Percentiles rank a stretch among this genome's conserved stretches.
Conservation (phyloP, 176 grass and related monocot species). For the Oryza australiensis region DNA sequence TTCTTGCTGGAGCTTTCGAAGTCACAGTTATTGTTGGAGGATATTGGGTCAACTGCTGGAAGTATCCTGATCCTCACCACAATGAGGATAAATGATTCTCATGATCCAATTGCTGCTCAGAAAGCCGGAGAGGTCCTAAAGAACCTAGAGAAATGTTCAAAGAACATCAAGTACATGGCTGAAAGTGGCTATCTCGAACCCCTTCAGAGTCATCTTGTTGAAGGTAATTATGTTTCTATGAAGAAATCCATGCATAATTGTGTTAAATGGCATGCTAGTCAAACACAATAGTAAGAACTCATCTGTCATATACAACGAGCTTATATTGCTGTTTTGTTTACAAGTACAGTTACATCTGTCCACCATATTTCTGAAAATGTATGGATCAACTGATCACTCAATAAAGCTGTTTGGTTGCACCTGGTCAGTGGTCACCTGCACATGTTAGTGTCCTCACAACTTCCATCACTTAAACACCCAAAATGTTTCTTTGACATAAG, state of each 20-base stretch:
- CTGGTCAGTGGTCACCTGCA: slow-evolving; percentile 5
- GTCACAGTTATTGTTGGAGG: slow-evolving; percentile 57
- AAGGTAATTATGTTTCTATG: slow-evolving; percentile 56
- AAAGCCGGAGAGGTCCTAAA: slow-evolving; percentile 64
- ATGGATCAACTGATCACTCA: not conserved
- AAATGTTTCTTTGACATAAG: not conserved
- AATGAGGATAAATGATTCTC: slow-evolving; percentile 67
- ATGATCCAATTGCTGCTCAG: slow-evolving; percentile 55
- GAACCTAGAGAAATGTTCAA: slow-evolving; percentile 77
- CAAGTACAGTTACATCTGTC: slow-evolving; percentile 4
- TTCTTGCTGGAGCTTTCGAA: slow-evolving; percentile 84
- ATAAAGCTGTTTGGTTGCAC: slow-evolving; percentile 10
- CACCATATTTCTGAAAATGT: slow-evolving; percentile 6
- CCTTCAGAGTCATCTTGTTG: slow-evolving; percentile 71
- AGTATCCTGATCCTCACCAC: slow-evolving; percentile 70
- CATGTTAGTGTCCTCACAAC: slow-evolving; percentile 2
- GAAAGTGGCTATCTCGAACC: slow-evolving; percentile 86
- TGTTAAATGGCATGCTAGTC: not conserved
- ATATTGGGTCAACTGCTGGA: slow-evolving; percentile 60
- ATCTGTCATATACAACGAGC: not conserved
- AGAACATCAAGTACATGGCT: slow-evolving; percentile 92
- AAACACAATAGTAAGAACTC: slow-evolving; percentile 14
- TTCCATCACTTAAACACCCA: not conserved
- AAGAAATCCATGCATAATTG: not conserved
- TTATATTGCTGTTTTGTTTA: not conserved